phyloP scores from a whole-genome alignment of 768 basidiomycete genomes.

The Rhizopogon vinicolor region DNA sequence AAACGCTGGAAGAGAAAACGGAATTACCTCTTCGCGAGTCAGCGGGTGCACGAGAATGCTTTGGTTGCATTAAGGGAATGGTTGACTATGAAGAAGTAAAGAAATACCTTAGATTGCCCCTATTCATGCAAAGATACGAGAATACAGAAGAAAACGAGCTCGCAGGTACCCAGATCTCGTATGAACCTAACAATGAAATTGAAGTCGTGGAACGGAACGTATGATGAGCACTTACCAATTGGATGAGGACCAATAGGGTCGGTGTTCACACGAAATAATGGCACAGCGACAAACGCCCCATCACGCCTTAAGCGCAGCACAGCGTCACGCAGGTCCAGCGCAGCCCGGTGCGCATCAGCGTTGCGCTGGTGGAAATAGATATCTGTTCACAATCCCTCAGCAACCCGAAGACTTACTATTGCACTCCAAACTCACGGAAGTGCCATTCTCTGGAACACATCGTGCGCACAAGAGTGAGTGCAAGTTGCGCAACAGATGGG shows the following conservation, averaged over 20 bases:
- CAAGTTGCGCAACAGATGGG: not conserved
- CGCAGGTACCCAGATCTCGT: slow-evolving; percentile 76
- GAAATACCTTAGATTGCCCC: slow-evolving; percentile 60
- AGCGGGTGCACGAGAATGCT: slow-evolving; percentile 75
- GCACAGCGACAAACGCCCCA: slow-evolving; percentile 78
- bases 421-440: slow-evolving; percentile 48
- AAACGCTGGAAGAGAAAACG: not conserved
- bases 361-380: slow-evolving; percentile 78
- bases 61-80: not conserved
- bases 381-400: slow-evolving; percentile 38
- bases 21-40: slow-evolving; percentile 57
- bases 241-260: slow-evolving; percentile 74
- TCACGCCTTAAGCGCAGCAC: slow-evolving; percentile 66
- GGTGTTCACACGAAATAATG: slow-evolving; percentile 65
- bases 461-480: not conserved
- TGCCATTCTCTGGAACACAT: slow-evolving; percentile 62
- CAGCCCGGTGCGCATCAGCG: slow-evolving; percentile 54
- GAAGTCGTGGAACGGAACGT: not conserved
- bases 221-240: slow-evolving; percentile 43
- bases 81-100: not conserved
- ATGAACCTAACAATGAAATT: slow-evolving; percentile 49
- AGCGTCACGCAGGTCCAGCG: slow-evolving; percentile 65
- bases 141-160: slow-evolving; percentile 75
- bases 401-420: not conserved
- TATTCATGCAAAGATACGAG: slow-evolving; percentile 67